These are phyloP conservation scores for Solanum chaucha DNA, from an alignment of 257 asterid species.

Conservation along the genomic window DNA sequence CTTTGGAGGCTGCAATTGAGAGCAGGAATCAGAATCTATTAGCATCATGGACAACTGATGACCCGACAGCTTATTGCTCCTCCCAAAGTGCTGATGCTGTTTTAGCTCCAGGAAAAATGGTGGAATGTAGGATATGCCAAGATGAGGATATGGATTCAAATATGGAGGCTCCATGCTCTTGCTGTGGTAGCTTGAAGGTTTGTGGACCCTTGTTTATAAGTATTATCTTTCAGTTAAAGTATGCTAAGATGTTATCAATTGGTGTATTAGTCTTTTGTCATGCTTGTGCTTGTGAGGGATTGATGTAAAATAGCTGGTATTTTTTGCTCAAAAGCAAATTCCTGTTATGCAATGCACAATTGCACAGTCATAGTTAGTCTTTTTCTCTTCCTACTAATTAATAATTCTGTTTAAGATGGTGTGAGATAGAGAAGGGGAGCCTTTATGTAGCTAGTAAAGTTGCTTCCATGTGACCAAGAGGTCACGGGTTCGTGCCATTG, in stretches of 20 bases:
- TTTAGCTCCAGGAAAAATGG: constrained; percentile 52
- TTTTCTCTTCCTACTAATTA: too few species aligned
- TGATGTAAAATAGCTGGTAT: too few species aligned
- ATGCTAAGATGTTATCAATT: background rate
- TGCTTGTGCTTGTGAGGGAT: background rate
- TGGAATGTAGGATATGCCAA: constrained; percentile 94
- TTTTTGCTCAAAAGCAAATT: background rate
- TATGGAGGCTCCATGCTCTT: constrained; percentile 94
- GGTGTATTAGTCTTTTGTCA: background rate
- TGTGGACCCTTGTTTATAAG: background rate
- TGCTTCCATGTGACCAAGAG: background rate
- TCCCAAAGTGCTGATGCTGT: constrained; percentile 25
- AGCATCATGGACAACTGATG: constrained; percentile 16
- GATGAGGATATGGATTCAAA: constrained; percentile 79
- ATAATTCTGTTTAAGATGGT: background rate
- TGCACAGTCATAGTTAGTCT: background rate
- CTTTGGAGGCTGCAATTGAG: constrained; percentile 89
- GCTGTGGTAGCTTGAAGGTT: constrained; percentile 96
- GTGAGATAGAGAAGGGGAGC: background rate
- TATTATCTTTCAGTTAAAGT: background rate
- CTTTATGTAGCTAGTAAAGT: background rate
- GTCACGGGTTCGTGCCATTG: background rate
- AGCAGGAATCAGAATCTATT: constrained; percentile 43
- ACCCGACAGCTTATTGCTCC: constrained; percentile 17
- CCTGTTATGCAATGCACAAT: background rate